Evolutionary conservation across 345 rosid genomes (phyloP), one percentile per base, ranked within the genome.

Genomic region (Corchorus olitorius): DNA sequence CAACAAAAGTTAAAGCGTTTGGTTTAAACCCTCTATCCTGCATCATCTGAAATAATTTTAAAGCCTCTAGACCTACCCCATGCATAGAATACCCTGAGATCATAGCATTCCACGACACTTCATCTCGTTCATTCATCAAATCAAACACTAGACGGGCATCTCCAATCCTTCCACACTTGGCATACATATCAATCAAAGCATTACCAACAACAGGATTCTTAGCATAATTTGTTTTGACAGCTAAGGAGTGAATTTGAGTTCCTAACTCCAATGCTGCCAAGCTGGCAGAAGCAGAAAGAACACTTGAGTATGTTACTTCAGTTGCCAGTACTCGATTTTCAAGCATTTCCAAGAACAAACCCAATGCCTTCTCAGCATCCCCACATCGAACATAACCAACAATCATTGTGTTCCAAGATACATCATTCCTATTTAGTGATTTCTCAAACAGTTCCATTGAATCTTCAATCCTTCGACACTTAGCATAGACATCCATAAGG

Each of bases 151-250:
- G 77, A 6, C 84, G 86, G 20, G 97, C 93, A 59, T 84, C 85
- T 68, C 81, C 78, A 77, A 93, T 88, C 59, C 82, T 84, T 65
- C 99, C 97, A 60, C 97, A 93, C 86, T 96, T 93, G 35, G 99
- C 93, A 80, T 96, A 93, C 98, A 93, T 96, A 79, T 93, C 95
- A 73, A 93, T 86, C 85, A 96, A 80, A 56, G 95, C 88, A 87
- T 93, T 96, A 50, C 81, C 83, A 8, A 91, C 98, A 59, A 88
- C 90, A 19, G 70, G 65, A 55, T 82, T 71, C 66, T 85, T 79
- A 59, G 86, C 89, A 78, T 90, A 86, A 6, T 41, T 86, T 43
- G 90, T 89, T 85, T 93, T 93, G 75, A 85, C 68, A 2, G 85
- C 74, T 75, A 91, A 72, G 17, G 89, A 80, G 81, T 92, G 98